Base-by-base conservation (phyloP, 768 basidiomycete genomes). In the Mycena olivaceomarginata region DNA sequence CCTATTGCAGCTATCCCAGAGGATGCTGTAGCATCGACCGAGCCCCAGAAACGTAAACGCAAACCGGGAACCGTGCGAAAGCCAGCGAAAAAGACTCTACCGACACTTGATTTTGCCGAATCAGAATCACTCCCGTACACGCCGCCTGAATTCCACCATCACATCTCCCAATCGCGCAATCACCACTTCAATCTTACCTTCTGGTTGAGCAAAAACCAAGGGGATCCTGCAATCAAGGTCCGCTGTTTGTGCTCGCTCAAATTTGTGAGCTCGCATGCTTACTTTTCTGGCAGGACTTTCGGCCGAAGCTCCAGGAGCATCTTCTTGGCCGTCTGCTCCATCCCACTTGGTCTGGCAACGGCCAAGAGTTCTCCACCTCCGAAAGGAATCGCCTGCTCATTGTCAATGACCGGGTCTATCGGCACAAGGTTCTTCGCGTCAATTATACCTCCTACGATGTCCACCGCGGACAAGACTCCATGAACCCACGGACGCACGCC, bases 401-500 rank as follows among this genome's bases (percentile, higher is more conserved):
- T 53, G 74, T 46, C 0, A 67, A 74, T 48, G 76, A 81, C 77
- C 73, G 4, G n/a, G 77, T 85, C 20, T 87, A 78, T 64, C 25
- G 6, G 7, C 85, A 87, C 80, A 82, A 82, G 57, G 78, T 80
- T 5, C 31, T 87, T 5, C 83, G 82, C 0, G 45, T 65, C 22
- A 65, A 65, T 43, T 65, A 65, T 20, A 65, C 63, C n/a, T 45
- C 63, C 9, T 90, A 90, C 78, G 86, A 90, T 78, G 48, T 88
- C 18, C 84, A 84, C 18, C 81, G 86, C 0, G 75, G 77, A 4
- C 87, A 90, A 72, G 89, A 91, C 74, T 74, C 82, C 0, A 72
- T 90, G 43, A 88, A 89, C 39, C 82, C 85, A 1, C 31, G 77
- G 0, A 85, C 81, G 0, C 83, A 88, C 12, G 48, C 82, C 0